Evolutionary conservation across 192 early-diverging fungal species (phyloP), one percentile per base, ranked within the genome.

Genomic region (Coemansia sp.): DNA sequence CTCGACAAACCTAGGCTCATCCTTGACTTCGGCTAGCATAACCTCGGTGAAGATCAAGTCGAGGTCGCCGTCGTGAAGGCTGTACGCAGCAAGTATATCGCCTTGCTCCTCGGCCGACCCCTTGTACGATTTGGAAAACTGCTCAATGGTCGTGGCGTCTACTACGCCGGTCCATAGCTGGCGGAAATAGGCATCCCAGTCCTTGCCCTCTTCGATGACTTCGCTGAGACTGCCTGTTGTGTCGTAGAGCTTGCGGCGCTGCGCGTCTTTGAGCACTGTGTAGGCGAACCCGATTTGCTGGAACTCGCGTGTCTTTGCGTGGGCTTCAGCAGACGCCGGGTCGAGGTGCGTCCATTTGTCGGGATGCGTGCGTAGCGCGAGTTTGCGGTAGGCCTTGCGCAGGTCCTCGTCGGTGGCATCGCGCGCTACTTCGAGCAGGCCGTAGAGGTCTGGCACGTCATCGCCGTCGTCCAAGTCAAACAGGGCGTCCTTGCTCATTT

Each of bases 381-480:
- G 79, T 32, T 88, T 80, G 62, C 93, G 89, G 86, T 98, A 98
- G 8, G 91, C 94, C 71, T 94, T 94, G 74, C 98, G 98, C 71
- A 99, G 94, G 36, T 92, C 89, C 7, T 85, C 87, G 25, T 86
- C 82, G 15, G 88, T 91, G 8, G 96, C 96, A 24, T 80, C 84
- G 15, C 84, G 65, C 11, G 77, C 32, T 4, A 96, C 91, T 6
- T 86, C 88, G 11, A 99, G 85, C 11, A 94, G 47, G 46, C 89
- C 90, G 76, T 99, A 99, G 64, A 92, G 90, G 70, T 93, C 94
- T 47, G 94, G 73, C 17, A 62, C 58, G 24, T 70, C 67, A 6
- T 65, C 70, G 35, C 59, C 62, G 37, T 76, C 67, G 20, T 45
- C 40, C 11, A 71, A 45, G 35, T 80, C 68, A 51, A 74, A 74